Conservation (phyloP, 306 rosid genomes). For the Geum urbanum region DNA sequence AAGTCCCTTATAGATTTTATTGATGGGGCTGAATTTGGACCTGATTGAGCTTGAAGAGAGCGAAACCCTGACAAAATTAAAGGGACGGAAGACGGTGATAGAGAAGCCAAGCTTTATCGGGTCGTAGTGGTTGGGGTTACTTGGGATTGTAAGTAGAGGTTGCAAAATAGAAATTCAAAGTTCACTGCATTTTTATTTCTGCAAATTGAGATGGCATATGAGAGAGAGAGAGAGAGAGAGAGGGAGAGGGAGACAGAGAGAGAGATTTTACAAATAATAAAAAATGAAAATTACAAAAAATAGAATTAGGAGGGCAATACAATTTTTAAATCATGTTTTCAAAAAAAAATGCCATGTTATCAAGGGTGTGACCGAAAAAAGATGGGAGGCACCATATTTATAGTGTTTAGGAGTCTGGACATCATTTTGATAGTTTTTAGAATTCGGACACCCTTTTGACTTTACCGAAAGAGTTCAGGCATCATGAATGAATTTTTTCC, state of each 20-base stretch:
- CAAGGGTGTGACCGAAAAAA: too few relatives aligned
- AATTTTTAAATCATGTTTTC: too few relatives aligned
- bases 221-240: neutral
- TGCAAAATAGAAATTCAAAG: constrained; percentile 18
- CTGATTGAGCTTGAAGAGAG: constrained; percentile 39
- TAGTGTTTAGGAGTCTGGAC: too few relatives aligned
- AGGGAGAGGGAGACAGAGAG: neutral
- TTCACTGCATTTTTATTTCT: neutral
- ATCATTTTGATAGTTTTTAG: too few relatives aligned
- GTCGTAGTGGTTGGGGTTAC: constrained; percentile 39
- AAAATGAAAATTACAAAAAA: too few relatives aligned
- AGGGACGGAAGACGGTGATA: constrained; percentile 27
- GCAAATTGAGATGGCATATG: neutral
- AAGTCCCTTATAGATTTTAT: constrained; percentile 32
- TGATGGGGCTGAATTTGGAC: constrained; percentile 39
- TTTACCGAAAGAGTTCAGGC: too few relatives aligned
- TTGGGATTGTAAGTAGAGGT: constrained; percentile 46
- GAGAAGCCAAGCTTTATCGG: constrained; percentile 39
- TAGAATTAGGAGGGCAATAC: too few relatives aligned
- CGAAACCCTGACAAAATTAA: constrained; percentile 29
- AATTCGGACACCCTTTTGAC: too few relatives aligned
- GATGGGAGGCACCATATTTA: too few relatives aligned
- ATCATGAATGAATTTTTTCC: too few relatives aligned
- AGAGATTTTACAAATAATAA: neutral
- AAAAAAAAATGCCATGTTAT: too few relatives aligned